Evolutionary conservation across 306 rosid species (phyloP).

Genomic region (Acmispon strigosus): DNA sequence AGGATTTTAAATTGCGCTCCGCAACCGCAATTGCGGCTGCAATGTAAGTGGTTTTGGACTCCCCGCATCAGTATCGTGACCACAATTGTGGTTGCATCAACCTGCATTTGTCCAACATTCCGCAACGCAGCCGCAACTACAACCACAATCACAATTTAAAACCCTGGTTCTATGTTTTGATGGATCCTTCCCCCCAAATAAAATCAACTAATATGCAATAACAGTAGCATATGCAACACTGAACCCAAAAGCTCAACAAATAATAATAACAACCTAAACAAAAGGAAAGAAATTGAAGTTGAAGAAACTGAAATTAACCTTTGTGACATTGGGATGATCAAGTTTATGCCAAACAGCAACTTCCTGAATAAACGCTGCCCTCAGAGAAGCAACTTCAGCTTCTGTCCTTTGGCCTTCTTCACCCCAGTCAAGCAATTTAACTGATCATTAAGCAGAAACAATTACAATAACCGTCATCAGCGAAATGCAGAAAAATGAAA

Average conservation of each 20-base stretch:
- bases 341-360: slow-evolving; percentile 99
- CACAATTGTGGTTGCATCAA: too few relatives aligned
- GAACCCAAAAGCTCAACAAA: slow-evolving; percentile 7
- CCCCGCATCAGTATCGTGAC: too few relatives aligned
- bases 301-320: slow-evolving; percentile 46
- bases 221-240: not conserved
- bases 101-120: too few relatives aligned
- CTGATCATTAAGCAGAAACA: slow-evolving; percentile 36
- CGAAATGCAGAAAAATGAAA: not conserved
- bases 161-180: too few relatives aligned
- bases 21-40: too few relatives aligned
- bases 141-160: too few relatives aligned
- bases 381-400: slow-evolving; percentile 77
- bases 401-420: slow-evolving; percentile 98
- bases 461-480: slow-evolving; percentile 15
- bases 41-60: too few relatives aligned
- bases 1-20: too few relatives aligned
- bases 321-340: slow-evolving; percentile 94
- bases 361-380: slow-evolving; percentile 92
- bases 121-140: too few relatives aligned
- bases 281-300: not conserved
- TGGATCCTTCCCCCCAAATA: not conserved
- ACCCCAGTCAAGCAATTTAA: slow-evolving; percentile 96
- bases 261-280: not conserved
- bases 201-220: not conserved